Percentiles rank a stretch among this genome's conserved stretches.
Conservation (phyloP, 306 rosid genomes). For the Vachellia collinsii region DNA sequence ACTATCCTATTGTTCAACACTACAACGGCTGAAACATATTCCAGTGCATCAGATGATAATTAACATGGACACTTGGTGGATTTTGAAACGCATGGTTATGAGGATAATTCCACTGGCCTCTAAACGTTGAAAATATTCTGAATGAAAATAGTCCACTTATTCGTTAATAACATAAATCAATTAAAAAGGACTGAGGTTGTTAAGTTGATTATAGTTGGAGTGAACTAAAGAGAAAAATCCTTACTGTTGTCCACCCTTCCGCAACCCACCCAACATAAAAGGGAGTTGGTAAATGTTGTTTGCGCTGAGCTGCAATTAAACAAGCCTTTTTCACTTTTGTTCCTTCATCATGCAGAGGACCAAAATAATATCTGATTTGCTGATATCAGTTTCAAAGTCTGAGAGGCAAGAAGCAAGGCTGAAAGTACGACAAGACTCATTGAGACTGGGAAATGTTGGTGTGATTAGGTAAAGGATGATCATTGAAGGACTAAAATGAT, state of each 20-base stretch:
- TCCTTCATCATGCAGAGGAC: constrained; percentile 73
- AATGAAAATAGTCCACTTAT: not conserved
- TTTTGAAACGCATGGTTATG: not conserved
- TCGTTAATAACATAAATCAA: not conserved
- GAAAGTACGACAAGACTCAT: constrained; percentile 95
- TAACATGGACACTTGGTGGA: not conserved
- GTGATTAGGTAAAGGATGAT: constrained; percentile 69
- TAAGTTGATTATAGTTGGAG: not conserved
- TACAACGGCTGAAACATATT: not conserved
- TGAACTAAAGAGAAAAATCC: constrained; percentile 23
- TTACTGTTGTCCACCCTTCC: not conserved
- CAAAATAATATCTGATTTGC: constrained; percentile 86
- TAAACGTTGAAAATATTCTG: not conserved
- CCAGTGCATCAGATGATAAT: not conserved
- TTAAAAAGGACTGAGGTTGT: not conserved
- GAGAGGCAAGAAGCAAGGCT: constrained; percentile 98
- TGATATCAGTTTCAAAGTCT: constrained; percentile 94
- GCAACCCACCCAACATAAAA: not conserved
- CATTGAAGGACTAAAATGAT: constrained; percentile 1
- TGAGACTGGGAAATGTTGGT: constrained; percentile 98
- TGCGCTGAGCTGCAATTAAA: constrained; percentile 24
- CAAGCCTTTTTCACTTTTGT: constrained; percentile 32
- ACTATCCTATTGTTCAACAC: not conserved
- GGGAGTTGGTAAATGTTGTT: not conserved
- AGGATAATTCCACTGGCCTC: not conserved